Conservation (phyloP, 2,329 filamentous ascomycete genomes). For the Sarocladium kiliense region DNA sequence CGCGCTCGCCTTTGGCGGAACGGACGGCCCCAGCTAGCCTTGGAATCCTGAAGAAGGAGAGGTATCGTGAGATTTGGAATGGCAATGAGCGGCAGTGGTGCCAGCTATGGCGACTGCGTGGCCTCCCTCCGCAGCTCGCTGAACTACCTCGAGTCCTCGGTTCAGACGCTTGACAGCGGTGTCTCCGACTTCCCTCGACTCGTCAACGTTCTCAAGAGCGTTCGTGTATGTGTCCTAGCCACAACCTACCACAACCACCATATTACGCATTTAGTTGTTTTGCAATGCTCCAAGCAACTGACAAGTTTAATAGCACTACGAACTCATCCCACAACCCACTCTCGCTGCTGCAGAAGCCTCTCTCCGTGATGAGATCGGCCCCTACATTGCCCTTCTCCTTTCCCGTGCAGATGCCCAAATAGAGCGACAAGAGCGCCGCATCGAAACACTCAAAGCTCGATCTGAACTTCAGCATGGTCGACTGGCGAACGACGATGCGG, state of each 20-base stretch:
- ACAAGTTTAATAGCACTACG: no score
- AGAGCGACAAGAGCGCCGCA: conserved; percentile 75
- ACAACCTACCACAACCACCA: neutral
- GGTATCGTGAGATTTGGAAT: conserved; percentile 7
- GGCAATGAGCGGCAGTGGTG: conserved; percentile 13
- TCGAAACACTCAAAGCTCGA: conserved; percentile 78
- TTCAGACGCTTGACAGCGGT: conserved; percentile 49
- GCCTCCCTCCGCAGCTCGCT: conserved; percentile 55
- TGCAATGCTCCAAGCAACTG: no score
- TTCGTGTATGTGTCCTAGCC: conserved; percentile 39
- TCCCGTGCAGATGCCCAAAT: conserved; percentile 78
- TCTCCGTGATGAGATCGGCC: conserved; percentile 83
- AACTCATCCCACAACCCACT: conserved; percentile 81
- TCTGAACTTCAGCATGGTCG: conserved; percentile 77
- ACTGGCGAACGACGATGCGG: conserved; percentile 27
- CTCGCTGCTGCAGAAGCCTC: conserved; percentile 77
- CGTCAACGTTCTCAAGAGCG: conserved; percentile 49
- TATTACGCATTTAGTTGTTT: no score
- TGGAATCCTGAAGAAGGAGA: neutral
- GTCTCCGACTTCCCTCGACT: conserved; percentile 55
- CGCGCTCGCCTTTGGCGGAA: neutral
- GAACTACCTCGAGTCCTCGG: conserved; percentile 55
- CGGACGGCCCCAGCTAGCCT: neutral
- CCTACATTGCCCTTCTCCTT: conserved; percentile 74
- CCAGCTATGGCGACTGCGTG: conserved; percentile 53